phyloP scores from a whole-genome alignment of 73 alveolate species.

The Tetrahymena elliotti region DNA sequence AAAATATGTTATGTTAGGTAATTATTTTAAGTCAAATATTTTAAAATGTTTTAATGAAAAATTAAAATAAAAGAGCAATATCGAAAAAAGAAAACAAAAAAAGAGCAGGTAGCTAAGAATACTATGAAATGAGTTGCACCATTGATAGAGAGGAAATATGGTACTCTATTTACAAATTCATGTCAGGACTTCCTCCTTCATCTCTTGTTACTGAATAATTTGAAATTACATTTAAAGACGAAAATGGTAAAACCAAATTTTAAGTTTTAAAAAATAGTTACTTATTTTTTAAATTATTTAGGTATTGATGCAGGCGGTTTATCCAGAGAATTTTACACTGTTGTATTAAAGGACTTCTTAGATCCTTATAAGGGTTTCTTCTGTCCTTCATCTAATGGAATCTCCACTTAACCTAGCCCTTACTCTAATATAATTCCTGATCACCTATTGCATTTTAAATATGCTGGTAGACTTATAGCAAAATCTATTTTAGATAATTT shows the following conservation, averaged over 20 bases:
- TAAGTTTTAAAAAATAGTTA: no score
- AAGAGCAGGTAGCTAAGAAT: neutral
- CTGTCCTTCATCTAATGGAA: neutral
- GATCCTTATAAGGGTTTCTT: neutral
- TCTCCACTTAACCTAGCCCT: neutral
- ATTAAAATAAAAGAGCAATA: neutral
- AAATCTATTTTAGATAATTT: neutral
- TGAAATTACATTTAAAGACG: neutral
- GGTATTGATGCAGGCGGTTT: neutral
- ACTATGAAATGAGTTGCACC: neutral
- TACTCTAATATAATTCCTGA: neutral
- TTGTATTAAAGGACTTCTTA: neutral
- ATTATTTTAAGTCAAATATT: no score
- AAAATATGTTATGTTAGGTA: neutral
- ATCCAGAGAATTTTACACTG: neutral
- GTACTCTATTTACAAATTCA: neutral
- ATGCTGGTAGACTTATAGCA: neutral
- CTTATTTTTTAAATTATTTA: neutral
- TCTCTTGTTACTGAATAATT: neutral
- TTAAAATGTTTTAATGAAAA: neutral
- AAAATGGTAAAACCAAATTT: neutral
- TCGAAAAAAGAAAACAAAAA: neutral
- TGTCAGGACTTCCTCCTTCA: neutral
- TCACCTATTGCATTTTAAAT: neutral
- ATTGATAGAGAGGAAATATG: neutral